phyloP scores from a whole-genome alignment of 148 eudicot species.

The Salicornia ramosissima region DNA sequence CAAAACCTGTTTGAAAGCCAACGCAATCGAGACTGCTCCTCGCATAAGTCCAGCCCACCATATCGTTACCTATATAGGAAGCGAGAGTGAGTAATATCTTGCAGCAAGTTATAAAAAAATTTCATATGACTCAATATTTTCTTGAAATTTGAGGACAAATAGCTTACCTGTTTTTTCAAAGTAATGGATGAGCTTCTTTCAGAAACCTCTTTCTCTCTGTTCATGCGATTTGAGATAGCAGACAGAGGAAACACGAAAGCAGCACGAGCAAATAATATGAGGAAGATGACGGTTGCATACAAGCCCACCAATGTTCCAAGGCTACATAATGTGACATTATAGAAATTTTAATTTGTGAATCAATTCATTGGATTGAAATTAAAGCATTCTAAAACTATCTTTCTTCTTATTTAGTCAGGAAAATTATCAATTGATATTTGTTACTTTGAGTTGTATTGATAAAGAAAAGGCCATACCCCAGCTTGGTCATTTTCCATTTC shows the following conservation, averaged over 20 bases:
- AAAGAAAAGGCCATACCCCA: slow-evolving; percentile 41
- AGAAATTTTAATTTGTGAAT: not conserved
- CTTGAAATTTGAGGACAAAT: not conserved
- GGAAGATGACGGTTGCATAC: slow-evolving; percentile 44
- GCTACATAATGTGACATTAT: slow-evolving; percentile 38
- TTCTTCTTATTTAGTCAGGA: not conserved
- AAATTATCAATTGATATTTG: not conserved
- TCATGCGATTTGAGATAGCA: slow-evolving; percentile 60
- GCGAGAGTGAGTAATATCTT: not conserved
- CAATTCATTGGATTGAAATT: not conserved
- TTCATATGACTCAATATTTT: not conserved
- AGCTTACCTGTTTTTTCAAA: slow-evolving; percentile 58
- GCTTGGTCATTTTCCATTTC: slow-evolving; percentile 77
- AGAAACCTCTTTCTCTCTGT: slow-evolving; percentile 42
- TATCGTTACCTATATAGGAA: slow-evolving; percentile 46
- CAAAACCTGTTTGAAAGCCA: slow-evolving; percentile 93
- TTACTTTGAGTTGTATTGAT: not conserved
- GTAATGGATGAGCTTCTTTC: slow-evolving; percentile 48
- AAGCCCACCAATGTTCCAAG: slow-evolving; percentile 45
- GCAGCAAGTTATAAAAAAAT: not conserved
- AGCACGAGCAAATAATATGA: slow-evolving; percentile 77
- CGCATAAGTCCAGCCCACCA: slow-evolving; percentile 99
- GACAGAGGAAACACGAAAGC: slow-evolving; percentile 95
- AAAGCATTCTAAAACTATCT: not conserved
- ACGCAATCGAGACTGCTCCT: slow-evolving; percentile 95